phyloP scores from a whole-genome alignment of 805 yeast genomes.

The Candida multigemmis region DNA sequence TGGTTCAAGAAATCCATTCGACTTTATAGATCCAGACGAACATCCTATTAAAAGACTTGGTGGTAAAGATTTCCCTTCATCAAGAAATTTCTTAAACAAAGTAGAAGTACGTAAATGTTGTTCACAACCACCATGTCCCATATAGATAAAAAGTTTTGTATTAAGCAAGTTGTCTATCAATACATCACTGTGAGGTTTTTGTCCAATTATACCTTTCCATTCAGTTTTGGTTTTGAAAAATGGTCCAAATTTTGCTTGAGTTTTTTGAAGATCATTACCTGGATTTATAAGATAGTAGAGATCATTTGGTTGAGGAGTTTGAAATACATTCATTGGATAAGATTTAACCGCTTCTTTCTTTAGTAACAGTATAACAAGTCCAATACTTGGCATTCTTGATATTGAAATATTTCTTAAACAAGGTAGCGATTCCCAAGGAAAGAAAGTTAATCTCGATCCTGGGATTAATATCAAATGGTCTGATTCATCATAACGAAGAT shows the following conservation, averaged over 20 bases:
- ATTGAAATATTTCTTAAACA: slow-evolving; percentile 46
- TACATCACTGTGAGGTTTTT: slow-evolving; percentile 47
- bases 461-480: slow-evolving; percentile 65
- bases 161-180: slow-evolving; percentile 33
- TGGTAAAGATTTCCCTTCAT: slow-evolving; percentile 37
- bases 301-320: no score
- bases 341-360: slow-evolving; percentile 1
- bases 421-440: slow-evolving; percentile 89
- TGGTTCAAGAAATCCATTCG: slow-evolving; percentile 56
- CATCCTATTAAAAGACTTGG: slow-evolving; percentile 79
- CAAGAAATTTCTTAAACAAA: slow-evolving; percentile 18
- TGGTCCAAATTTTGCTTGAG: slow-evolving; percentile 43
- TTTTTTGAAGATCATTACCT: slow-evolving; percentile 60
- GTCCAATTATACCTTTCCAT: slow-evolving; percentile 39
- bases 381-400: slow-evolving; percentile 65
- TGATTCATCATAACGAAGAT: neutral
- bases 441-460: slow-evolving; percentile 50
- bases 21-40: slow-evolving; percentile 66
- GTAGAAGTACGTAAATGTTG: slow-evolving; percentile 56
- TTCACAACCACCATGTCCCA: slow-evolving; percentile 98
- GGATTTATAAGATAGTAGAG: slow-evolving; percentile 84
- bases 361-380: slow-evolving; percentile 31
- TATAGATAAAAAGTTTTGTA: slow-evolving; percentile 52
- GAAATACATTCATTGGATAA: slow-evolving; percentile 2
- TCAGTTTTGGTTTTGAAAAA: slow-evolving; percentile 8